phyloP scores from a whole-genome alignment of 2,329 filamentous ascomycete species.

The Cytospora piceae region DNA sequence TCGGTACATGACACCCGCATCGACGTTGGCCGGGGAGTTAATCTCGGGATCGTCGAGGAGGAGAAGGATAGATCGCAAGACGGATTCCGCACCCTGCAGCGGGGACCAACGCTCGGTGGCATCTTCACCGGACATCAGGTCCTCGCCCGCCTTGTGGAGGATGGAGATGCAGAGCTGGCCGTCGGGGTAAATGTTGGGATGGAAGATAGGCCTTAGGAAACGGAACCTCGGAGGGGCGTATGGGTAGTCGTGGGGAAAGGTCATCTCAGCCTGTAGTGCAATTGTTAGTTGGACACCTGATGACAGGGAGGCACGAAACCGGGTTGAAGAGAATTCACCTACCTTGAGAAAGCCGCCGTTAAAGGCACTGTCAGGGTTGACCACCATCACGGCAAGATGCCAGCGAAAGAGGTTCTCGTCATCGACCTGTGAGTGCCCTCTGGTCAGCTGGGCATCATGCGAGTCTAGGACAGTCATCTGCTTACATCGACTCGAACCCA shows the following conservation, averaged over 20 bases:
- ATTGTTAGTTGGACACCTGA: conserved; percentile 1
- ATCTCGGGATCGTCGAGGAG: conserved; percentile 94
- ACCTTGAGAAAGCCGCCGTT: conserved; percentile 89
- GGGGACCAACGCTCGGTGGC: conserved; percentile 95
- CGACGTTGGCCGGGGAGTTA: conserved; percentile 91
- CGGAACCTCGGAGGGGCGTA: conserved; percentile 87
- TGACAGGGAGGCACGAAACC: not conserved
- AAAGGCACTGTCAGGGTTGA: conserved; percentile 90
- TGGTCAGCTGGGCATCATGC: conserved; percentile 20
- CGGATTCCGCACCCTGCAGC: conserved; percentile 90
- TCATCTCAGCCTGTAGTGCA: conserved; percentile 72
- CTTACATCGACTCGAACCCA: conserved; percentile 89
- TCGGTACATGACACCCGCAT: conserved; percentile 84
- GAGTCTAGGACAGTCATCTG: not conserved
- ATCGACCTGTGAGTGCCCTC: conserved; percentile 59
- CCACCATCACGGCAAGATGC: conserved; percentile 86
- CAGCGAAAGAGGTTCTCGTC: conserved; percentile 86
- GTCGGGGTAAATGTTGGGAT: conserved; percentile 92
- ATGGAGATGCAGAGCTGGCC: conserved; percentile 96
- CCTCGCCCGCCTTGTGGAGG: conserved; percentile 87
- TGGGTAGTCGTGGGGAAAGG: conserved; percentile 86
- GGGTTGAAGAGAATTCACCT: conserved; percentile 30
- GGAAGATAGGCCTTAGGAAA: conserved; percentile 78
- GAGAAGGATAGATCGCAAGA: conserved; percentile 88
- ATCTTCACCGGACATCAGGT: conserved; percentile 86